A percentile compares a stretch with the other conserved stretches of the same genome.
Evolutionary conservation across 352 stramenopile genomes (phyloP).

Genomic region (Phytophthora citricola): DNA sequence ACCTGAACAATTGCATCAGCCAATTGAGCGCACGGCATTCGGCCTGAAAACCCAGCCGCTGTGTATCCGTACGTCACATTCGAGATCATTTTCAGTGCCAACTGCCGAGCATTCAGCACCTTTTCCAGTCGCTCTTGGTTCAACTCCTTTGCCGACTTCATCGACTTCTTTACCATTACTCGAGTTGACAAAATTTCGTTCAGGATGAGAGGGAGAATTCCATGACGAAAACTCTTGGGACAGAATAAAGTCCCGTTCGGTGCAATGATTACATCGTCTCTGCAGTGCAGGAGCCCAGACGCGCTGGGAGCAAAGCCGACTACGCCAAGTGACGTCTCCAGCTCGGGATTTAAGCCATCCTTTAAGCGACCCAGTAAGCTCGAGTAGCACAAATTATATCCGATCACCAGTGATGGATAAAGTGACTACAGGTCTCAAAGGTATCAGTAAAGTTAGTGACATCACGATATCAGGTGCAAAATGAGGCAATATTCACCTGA

Average conservation of each 20-base stretch:
- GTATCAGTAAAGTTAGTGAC: neutral
- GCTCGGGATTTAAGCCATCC: constrained; percentile 69
- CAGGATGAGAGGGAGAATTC: constrained; percentile 97
- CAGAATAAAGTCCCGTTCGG: constrained; percentile 98
- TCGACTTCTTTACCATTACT: constrained; percentile 98
- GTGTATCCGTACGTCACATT: constrained; percentile 99
- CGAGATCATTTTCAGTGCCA: constrained; percentile 99
- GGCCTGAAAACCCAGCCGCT: constrained; percentile 97
- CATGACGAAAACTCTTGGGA: constrained; percentile 91
- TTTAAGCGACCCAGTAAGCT: constrained; percentile 94
- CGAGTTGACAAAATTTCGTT: constrained; percentile 96
- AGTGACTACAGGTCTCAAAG: constrained; percentile 81
- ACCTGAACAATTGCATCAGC: constrained; percentile 99
- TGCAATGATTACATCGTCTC: constrained; percentile 67
- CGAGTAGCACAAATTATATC: constrained; percentile 99
- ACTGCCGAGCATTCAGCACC: constrained; percentile 79
- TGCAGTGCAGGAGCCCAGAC: constrained; percentile 55
- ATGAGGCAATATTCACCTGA: constrained; percentile 54
- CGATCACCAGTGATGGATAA: constrained; percentile 99
- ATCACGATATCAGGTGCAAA: too few relatives aligned
- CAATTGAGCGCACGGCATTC: constrained; percentile 96
- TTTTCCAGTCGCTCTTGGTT: constrained; percentile 68
- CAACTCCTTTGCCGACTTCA: constrained; percentile 91
- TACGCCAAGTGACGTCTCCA: constrained; percentile 75
- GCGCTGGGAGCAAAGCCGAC: constrained; percentile 54